Conservation (phyloP, 1,284 basidiomycete species). For the Schizophyllum commune region DNA sequence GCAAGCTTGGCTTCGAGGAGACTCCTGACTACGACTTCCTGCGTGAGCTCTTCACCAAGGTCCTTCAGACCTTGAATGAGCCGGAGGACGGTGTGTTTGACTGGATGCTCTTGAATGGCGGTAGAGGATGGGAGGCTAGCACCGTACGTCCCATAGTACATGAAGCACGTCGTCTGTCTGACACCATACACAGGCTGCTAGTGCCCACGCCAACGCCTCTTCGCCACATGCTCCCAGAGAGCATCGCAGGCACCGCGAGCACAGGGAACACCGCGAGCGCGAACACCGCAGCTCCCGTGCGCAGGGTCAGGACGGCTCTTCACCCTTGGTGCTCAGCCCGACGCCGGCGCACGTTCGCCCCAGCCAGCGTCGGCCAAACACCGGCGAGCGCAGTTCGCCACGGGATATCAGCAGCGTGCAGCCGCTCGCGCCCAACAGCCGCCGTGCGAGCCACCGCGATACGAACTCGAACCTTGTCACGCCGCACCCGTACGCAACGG, state of each 20-base stretch:
- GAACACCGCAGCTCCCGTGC: constrained; percentile 49
- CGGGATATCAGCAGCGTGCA: constrained; percentile 55
- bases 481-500: constrained; percentile 62
- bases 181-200: constrained; percentile 30
- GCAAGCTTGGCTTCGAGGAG: constrained; percentile 93
- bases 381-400: constrained; percentile 35
- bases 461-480: constrained; percentile 39
- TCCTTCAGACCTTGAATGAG: constrained; percentile 85
- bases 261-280: constrained; percentile 42
- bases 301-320: constrained; percentile 36
- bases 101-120: constrained; percentile 92
- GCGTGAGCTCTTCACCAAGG: constrained; percentile 89
- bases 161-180: constrained; percentile 19
- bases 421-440: constrained; percentile 50
- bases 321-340: constrained; percentile 55
- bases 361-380: constrained; percentile 37
- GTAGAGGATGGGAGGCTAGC: constrained; percentile 84
- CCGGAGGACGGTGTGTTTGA: constrained; percentile 92
- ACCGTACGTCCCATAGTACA: constrained; percentile 51
- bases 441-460: constrained; percentile 57
- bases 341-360: constrained; percentile 56
- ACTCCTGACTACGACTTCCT: constrained; percentile 97
- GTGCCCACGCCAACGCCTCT: constrained; percentile 45
- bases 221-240: constrained; percentile 42
- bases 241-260: constrained; percentile 44